Conservation (phyloP, 192 early-diverging fungal genomes). For the Spizellomyces punctatus region DNA sequence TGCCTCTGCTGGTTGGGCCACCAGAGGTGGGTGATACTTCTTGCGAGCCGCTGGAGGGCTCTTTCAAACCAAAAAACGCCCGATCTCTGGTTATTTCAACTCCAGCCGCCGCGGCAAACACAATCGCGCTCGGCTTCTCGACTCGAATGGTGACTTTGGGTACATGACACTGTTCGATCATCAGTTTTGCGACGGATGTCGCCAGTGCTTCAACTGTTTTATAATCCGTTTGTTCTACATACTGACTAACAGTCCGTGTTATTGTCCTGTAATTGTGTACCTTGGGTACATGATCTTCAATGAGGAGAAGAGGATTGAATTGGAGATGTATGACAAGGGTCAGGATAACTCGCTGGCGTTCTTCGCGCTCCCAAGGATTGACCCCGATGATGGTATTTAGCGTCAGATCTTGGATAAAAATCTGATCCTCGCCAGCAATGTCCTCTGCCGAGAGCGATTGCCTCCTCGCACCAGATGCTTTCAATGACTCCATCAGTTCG, state of each 20-base stretch:
- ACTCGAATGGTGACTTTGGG: conserved; percentile 86
- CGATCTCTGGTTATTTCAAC: conserved; percentile 85
- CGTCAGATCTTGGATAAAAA: conserved; percentile 81
- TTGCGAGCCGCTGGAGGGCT: neutral
- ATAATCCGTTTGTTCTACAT: conserved; percentile 85
- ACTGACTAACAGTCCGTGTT: conserved; percentile 73
- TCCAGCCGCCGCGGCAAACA: conserved; percentile 87
- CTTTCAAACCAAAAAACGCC: conserved; percentile 28
- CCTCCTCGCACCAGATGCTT: neutral
- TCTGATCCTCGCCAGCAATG: conserved; percentile 63
- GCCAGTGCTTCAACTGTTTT: conserved; percentile 96
- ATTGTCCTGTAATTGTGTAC: conserved; percentile 91
- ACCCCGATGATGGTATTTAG: conserved; percentile 91
- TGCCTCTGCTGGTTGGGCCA: neutral
- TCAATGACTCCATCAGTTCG: conserved; percentile 33
- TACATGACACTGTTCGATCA: conserved; percentile 78
- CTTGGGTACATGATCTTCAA: conserved; percentile 65
- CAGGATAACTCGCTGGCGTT: conserved; percentile 86
- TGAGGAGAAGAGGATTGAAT: conserved; percentile 56
- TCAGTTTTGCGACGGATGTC: conserved; percentile 75
- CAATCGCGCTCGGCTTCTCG: conserved; percentile 94
- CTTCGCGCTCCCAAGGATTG: conserved; percentile 93
- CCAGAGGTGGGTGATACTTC: neutral
- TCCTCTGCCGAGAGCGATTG: conserved; percentile 25
- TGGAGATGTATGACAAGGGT: conserved; percentile 63